Conservation (phyloP, 257 asterid species). For the Apocynum venetum region DNA sequence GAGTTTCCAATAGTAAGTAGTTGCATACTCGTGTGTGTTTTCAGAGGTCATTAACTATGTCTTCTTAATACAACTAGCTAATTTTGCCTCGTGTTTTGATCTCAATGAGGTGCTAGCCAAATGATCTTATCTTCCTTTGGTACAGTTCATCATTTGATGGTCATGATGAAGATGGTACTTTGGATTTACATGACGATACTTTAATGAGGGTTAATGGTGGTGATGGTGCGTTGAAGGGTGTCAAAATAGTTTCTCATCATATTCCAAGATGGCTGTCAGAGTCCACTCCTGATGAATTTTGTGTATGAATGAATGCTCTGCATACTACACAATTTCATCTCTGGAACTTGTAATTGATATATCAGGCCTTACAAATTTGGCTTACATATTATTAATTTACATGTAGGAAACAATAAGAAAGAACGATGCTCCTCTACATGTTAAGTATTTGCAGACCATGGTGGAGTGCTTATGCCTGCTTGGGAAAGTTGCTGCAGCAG, state of each 20-base stretch:
- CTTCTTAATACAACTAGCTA: slow-evolving; percentile 1
- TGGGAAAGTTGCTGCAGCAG: slow-evolving; percentile 99
- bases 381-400: slow-evolving; percentile 18
- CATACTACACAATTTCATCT: slow-evolving; percentile 25
- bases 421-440: slow-evolving; percentile 75
- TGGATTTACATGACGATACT: slow-evolving; percentile 56
- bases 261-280: slow-evolving; percentile 86
- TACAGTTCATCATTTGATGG: slow-evolving; percentile 72
- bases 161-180: slow-evolving; percentile 63
- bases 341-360: slow-evolving; percentile 20
- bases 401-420: slow-evolving; percentile 94
- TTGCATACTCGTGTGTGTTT: background rate
- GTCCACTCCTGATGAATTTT: slow-evolving; percentile 95
- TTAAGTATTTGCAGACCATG: slow-evolving; percentile 92
- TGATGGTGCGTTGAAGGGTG: slow-evolving; percentile 50
- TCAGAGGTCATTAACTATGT: background rate
- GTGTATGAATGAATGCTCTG: slow-evolving; percentile 51
- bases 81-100: background rate
- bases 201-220: slow-evolving; percentile 54
- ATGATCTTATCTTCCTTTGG: slow-evolving; percentile 21
- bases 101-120: background rate
- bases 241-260: slow-evolving; percentile 52
- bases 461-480: slow-evolving; percentile 97
- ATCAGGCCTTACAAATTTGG: slow-evolving; percentile 26
- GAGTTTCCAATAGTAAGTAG: background rate